Evolutionary conservation across 257 asterid species (phyloP).

Genomic region (Salvia rosmarinus): DNA sequence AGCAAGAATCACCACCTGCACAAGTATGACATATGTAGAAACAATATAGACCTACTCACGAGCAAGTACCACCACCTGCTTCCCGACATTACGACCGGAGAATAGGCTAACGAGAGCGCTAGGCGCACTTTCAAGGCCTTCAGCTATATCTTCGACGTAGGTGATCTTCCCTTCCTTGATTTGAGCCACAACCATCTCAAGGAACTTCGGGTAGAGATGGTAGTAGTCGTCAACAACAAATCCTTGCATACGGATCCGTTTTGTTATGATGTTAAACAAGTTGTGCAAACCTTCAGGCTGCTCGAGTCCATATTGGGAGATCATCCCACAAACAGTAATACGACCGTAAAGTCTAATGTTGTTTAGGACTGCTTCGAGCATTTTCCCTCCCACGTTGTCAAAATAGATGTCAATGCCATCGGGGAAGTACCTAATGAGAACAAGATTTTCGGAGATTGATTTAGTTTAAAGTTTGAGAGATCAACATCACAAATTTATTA

Average conservation of each 20-base stretch:
- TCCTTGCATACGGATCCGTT: constrained; percentile 42
- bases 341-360: constrained; percentile 44
- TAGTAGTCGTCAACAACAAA: constrained; percentile 13
- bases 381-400: constrained; percentile 50
- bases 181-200: constrained; percentile 17
- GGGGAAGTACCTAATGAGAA: constrained; percentile 41
- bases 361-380: constrained; percentile 48
- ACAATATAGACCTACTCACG: background rate
- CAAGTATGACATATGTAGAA: too few species aligned
- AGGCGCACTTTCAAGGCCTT: constrained; percentile 28
- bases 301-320: constrained; percentile 50
- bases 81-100: constrained; percentile 30
- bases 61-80: constrained; percentile 26
- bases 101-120: constrained; percentile 30
- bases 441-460: background rate
- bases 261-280: constrained; percentile 19
- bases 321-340: constrained; percentile 46
- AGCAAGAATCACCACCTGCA: too few species aligned
- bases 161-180: constrained; percentile 21
- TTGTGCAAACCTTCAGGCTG: constrained; percentile 41
- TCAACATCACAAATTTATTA: too few species aligned
- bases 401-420: constrained; percentile 53
- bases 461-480: too few species aligned
- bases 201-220: constrained; percentile 28
- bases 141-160: constrained; percentile 19